A percentile compares a stretch with the other conserved stretches of the same genome.
phyloP scores from a whole-genome alignment of 75 land plant species.

The Larix kaempferi region DNA sequence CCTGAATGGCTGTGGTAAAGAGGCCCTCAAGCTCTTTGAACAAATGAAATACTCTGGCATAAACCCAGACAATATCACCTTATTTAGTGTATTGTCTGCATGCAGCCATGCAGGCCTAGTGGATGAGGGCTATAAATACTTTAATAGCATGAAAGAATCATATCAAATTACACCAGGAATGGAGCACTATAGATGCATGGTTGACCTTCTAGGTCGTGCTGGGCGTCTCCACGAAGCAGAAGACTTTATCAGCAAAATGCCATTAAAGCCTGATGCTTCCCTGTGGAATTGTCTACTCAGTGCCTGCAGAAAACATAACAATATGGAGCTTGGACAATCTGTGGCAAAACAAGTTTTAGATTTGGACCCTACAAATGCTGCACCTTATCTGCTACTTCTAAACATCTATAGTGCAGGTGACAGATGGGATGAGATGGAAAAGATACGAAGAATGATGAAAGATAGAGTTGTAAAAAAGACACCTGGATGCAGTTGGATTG shows the following conservation, averaged over 20 bases:
- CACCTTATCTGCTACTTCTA: too few species aligned
- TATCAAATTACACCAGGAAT: neutral
- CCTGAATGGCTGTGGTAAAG: neutral
- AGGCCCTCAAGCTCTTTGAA: conserved; percentile 14
- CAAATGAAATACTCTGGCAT: conserved; percentile 11
- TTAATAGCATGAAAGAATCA: neutral
- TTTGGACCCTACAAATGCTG: too few species aligned
- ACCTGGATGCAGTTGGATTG: too few species aligned
- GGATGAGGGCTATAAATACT: neutral
- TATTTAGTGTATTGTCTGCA: conserved; percentile 16
- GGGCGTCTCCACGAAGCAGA: neutral
- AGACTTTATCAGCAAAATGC: neutral
- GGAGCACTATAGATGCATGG: neutral
- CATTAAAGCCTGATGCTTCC: too few species aligned
- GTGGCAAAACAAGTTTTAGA: too few species aligned
- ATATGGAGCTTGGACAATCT: too few species aligned
- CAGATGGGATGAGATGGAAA: too few species aligned
- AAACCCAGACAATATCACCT: conserved; percentile 9
- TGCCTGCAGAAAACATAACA: too few species aligned
- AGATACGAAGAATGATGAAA: too few species aligned
- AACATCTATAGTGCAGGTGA: too few species aligned
- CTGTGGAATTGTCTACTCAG: too few species aligned
- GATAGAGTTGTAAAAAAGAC: too few species aligned
- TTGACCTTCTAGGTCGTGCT: neutral
- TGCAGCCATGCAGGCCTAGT: neutral